Evolutionary conservation across 1,139 yeast species (phyloP).

Genomic region (Pichia sp.): DNA sequence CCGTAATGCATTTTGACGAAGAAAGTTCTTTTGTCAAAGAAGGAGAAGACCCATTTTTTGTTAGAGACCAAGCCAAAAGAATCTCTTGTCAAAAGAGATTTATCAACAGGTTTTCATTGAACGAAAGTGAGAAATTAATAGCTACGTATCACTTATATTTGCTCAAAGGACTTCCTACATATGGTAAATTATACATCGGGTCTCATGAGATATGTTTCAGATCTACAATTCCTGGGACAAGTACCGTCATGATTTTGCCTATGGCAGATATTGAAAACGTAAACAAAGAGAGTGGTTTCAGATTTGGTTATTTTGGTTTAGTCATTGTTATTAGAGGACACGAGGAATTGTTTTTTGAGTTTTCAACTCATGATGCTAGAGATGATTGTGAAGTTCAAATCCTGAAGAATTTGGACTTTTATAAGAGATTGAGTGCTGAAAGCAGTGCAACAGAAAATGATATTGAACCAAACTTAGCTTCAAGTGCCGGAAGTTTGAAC

Average conservation of each 20-base stretch:
- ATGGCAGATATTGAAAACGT: constrained; percentile 65
- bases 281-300: constrained; percentile 58
- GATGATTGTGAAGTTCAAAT: constrained; percentile 67
- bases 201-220: constrained; percentile 66
- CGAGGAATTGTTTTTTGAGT: constrained; percentile 74
- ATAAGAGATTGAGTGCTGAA: constrained; percentile 20
- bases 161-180: constrained; percentile 66
- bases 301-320: constrained; percentile 63
- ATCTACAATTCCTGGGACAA: constrained; percentile 72
- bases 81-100: constrained; percentile 50
- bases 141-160: constrained; percentile 73
- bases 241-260: constrained; percentile 83
- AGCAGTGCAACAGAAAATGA: constrained; percentile 12
- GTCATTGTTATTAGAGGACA: constrained; percentile 66
- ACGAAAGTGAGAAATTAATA: constrained; percentile 46
- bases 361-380: constrained; percentile 58
- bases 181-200: constrained; percentile 79
- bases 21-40: constrained; percentile 33
- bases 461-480: constrained; percentile 23
- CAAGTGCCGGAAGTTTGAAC: constrained; percentile 30
- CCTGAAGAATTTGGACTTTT: constrained; percentile 45
- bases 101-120: constrained; percentile 60
- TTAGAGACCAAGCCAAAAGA: constrained; percentile 40
- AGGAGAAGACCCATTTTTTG: constrained; percentile 44
- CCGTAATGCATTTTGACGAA: constrained; percentile 56